Evolutionary conservation across 2,329 filamentous ascomycete species (phyloP).

Genomic region (Drechslerella stenobrocha): DNA sequence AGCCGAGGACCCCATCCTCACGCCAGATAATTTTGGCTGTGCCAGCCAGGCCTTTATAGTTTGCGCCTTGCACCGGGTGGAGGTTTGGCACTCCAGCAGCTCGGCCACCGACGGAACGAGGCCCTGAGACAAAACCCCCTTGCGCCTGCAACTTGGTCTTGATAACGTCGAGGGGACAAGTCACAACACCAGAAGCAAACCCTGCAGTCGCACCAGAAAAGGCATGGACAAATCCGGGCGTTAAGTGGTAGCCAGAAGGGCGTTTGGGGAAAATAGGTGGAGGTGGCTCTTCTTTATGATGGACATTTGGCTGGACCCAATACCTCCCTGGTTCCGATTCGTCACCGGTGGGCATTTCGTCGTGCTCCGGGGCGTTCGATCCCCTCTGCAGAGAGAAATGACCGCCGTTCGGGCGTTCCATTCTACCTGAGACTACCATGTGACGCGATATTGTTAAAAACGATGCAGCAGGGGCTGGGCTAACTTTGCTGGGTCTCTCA

Average conservation of each 20-base stretch:
- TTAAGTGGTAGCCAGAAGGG: constrained; percentile 56
- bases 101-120: constrained; percentile 46
- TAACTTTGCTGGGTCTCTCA: not conserved
- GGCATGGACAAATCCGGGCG: constrained; percentile 70
- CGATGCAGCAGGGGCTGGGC: not conserved
- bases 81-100: constrained; percentile 39
- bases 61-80: constrained; percentile 57
- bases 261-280: constrained; percentile 25
- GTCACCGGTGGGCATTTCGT: constrained; percentile 2
- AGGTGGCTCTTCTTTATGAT: not conserved
- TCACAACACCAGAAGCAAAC: constrained; percentile 89
- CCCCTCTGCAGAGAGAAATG: constrained; percentile 24
- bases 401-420: constrained; percentile 32
- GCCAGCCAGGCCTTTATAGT: constrained; percentile 85
- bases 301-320: constrained; percentile 16
- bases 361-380: constrained; percentile 8
- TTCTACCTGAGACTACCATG: constrained; percentile 1
- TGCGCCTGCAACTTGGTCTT: constrained; percentile 98
- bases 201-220: constrained; percentile 85
- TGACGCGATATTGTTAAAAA: not conserved
- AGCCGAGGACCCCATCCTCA: constrained; percentile 82
- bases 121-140: constrained; percentile 67
- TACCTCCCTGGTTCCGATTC: constrained; percentile 25
- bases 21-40: constrained; percentile 83
- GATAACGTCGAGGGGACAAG: constrained; percentile 96